These are phyloP conservation scores for Fusarium sp. DNA, from an alignment of 2,329 filamentous ascomycete genomes.

Conservation along the genomic window DNA sequence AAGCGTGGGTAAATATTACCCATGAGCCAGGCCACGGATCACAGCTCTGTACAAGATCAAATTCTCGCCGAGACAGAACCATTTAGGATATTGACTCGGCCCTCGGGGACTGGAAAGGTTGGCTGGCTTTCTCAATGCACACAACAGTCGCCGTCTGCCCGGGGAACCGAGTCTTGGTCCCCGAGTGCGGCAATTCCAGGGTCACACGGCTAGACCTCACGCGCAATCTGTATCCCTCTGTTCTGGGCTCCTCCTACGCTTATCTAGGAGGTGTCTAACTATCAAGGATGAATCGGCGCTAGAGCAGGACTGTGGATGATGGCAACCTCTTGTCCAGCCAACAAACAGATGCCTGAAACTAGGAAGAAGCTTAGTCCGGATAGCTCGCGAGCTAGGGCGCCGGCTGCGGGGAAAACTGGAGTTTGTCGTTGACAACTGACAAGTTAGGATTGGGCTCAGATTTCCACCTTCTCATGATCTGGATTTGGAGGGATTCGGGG, in stretches of 20 bases:
- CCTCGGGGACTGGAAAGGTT: background rate
- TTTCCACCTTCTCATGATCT: slow-evolving; percentile 15
- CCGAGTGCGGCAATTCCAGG: background rate
- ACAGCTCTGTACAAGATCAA: background rate
- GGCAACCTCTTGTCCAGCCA: background rate
- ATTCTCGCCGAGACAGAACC: background rate
- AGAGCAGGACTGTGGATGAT: background rate
- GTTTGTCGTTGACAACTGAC: background rate
- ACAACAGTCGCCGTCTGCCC: background rate
- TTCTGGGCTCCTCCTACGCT: background rate
- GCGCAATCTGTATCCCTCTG: background rate
- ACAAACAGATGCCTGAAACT: background rate
- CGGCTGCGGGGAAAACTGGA: slow-evolving; percentile 6
- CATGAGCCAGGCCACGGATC: background rate
- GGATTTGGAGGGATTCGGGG: background rate
- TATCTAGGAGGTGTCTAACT: background rate
- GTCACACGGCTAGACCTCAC: background rate
- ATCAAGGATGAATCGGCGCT: background rate
- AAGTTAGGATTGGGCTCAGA: background rate
- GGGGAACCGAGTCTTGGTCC: background rate
- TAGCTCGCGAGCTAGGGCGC: background rate
- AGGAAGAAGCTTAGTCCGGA: background rate
- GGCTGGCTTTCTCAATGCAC: background rate
- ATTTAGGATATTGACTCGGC: background rate
- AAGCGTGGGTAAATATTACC: background rate